Base-by-base conservation (phyloP, 345 rosid genomes). In the Eucalyptus erythrocorys region DNA sequence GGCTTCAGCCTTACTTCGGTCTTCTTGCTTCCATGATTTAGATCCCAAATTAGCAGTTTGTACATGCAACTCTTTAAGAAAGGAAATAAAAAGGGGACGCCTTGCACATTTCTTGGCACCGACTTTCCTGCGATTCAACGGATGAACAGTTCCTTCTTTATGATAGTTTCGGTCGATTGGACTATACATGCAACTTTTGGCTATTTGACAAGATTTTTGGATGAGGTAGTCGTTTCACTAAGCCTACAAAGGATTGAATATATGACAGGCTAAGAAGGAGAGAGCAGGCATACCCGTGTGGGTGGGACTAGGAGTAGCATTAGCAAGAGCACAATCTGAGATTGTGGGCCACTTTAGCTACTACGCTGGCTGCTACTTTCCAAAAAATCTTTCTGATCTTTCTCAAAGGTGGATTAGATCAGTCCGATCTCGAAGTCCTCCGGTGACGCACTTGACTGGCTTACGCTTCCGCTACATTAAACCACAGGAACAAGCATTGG, bases 161-260 rank as follows among this genome's bases (percentile, higher is more conserved):
- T 89, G 88, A 59, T 90, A 89, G 87, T 85, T 88, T 66, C 82
- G 87, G 92, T 91, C 90, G 71, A 37, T 10, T 10, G 91, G 93
- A 86, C 93, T 89, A 57, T 92, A 93, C 91, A 80, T 91, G 92
- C 93, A 93, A 87, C 93, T 93, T 90, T 91, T 91, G 5, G 94
- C 91, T 87, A 59, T 87, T 87, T 42, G 42, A 89, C 91, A 11
- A 93, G 90, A 87, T 88, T 64, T 87, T 8, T 92, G 94, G 30
- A 55, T 90, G 93, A 85, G 93, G 90, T 15, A 89, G 93, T n/a
- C 86, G 92, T 21, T 92, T 90, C 21, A 92, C 92, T 88, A 92
- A 47, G 76, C 94, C 93, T 91, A 45, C 45, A 17, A 49, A 49
- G 3, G 53, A 49, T 16, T 50, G 53, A 50, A 50, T 50, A 6